A percentile compares a stretch with the other conserved stretches of the same genome.
phyloP scores from a whole-genome alignment of 495 filamentous ascomycete species.

The Achaetomiella virescens region DNA sequence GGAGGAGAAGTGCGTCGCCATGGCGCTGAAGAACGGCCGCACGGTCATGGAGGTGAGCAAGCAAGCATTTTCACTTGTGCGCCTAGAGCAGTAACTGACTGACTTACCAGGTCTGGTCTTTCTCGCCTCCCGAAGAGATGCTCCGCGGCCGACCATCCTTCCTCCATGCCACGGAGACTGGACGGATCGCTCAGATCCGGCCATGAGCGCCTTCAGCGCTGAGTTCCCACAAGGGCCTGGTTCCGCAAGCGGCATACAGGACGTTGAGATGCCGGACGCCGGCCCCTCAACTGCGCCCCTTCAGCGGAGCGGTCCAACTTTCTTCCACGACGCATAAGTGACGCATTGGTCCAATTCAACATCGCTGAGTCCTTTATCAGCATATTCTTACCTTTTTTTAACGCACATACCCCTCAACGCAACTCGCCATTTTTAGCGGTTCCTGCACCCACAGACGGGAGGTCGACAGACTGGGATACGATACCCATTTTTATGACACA shows the following conservation, averaged over 20 bases:
- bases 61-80: neutral
- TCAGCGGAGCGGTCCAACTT: constrained; percentile 32
- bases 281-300: constrained; percentile 41
- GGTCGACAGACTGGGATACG: constrained; percentile 10
- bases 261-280: constrained; percentile 45
- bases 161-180: constrained; percentile 26
- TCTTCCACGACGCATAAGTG: constrained; percentile 42
- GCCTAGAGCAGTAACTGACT: constrained; percentile 11
- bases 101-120: constrained; percentile 70
- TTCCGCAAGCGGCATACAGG: constrained; percentile 26
- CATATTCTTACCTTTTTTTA: neutral
- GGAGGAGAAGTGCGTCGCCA: constrained; percentile 94
- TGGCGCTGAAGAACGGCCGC: constrained; percentile 72
- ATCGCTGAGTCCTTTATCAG: neutral
- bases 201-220: constrained; percentile 35
- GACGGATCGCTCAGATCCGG: constrained; percentile 34
- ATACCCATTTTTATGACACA: constrained; percentile 8
- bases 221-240: constrained; percentile 14
- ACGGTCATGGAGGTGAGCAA: constrained; percentile 92
- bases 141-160: constrained; percentile 36
- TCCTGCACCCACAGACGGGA: constrained; percentile 3
- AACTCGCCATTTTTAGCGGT: neutral
- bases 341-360: neutral
- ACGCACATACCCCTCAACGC: neutral
- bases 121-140: constrained; percentile 76